Evolutionary conservation across 805 yeast species (phyloP), one percentile per base, ranked within the genome.

Genomic region (Komagataella kurtzmanii): DNA sequence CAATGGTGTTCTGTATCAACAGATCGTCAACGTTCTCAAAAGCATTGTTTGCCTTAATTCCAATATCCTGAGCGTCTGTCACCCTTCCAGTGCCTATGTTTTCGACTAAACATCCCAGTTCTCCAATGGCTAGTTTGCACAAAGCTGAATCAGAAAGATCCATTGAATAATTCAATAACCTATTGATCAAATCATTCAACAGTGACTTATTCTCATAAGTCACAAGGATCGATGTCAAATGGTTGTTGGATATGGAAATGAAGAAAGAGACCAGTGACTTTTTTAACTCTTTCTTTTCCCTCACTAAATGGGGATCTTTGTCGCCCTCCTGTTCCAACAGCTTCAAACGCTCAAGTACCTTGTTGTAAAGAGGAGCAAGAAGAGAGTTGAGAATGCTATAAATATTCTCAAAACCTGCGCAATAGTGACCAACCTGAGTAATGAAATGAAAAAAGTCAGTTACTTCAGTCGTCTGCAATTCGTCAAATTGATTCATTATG

Each of bases 341-440:
- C 7, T 53, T 47, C 3, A 19, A 30, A n/a, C 17, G 70, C 30
- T 67, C 70, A 58, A 81, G 79, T 7, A 85, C 73, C 59, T 85
- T 85, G 50, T 72, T 71, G 24, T 85, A 69, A 49, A 90, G 73
- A n/a, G 97, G 96, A 0, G 85, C 70, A 53, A 88, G 64, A 54
- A 93, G 69, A 52, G 82, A 81, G 59, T 85, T 80, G 56, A 91
- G 71, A 66, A 91, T 70, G 58, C 81, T 80, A 65, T 86, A 88
- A 51, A 89, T 79, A 47, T 73, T 75, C 46, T 77, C 80, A 57
- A 86, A 83, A 48, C 72, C 72, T 60, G 80, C 77, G 67, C 83
- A 88, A 56, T 74, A 77, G 64, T 91, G 97, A 50, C 85, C 78
- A 55, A 93, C 77, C 67, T 93, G 98, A 4, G 95, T 90, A 55